Percentiles rank a stretch among this genome's conserved stretches.
phyloP scores from a whole-genome alignment of 768 basidiomycete species.

The Boletus barrowsii region DNA sequence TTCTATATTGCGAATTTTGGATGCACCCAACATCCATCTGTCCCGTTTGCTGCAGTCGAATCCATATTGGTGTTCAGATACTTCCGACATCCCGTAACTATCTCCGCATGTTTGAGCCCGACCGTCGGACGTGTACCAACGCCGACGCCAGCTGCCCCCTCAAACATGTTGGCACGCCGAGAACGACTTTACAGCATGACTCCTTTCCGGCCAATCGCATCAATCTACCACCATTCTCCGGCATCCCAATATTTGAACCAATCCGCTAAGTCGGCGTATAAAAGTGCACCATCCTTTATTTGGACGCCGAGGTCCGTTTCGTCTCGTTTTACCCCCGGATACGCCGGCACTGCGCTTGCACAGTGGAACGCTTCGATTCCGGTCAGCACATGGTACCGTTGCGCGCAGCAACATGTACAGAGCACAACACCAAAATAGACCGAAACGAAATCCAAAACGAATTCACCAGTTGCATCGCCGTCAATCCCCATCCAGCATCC shows the following conservation, averaged over 20 bases:
- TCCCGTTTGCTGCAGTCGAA: neutral
- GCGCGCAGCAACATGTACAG: neutral
- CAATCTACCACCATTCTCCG: neutral
- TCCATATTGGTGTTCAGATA: neutral
- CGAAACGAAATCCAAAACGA: neutral
- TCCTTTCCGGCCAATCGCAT: neutral
- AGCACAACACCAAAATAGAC: neutral
- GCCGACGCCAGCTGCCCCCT: slow-evolving; percentile 2
- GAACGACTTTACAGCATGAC: neutral
- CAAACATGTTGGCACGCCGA: slow-evolving; percentile 6
- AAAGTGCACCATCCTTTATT: neutral
- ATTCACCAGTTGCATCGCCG: neutral
- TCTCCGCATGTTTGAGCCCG: neutral
- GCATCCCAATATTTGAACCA: neutral
- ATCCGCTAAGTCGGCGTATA: neutral
- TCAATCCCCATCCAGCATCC: slow-evolving; percentile 1
- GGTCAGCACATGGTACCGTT: neutral
- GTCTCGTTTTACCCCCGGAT: slow-evolving; percentile 6
- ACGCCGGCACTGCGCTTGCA: neutral
- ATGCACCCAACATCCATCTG: neutral
- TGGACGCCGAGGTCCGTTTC: neutral
- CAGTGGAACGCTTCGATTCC: neutral
- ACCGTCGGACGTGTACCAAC: slow-evolving; percentile 4
- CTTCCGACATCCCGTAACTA: neutral
- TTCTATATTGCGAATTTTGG: too few species aligned